Base-by-base conservation (phyloP, 768 basidiomycete genomes). In the Obba rivulosa region DNA sequence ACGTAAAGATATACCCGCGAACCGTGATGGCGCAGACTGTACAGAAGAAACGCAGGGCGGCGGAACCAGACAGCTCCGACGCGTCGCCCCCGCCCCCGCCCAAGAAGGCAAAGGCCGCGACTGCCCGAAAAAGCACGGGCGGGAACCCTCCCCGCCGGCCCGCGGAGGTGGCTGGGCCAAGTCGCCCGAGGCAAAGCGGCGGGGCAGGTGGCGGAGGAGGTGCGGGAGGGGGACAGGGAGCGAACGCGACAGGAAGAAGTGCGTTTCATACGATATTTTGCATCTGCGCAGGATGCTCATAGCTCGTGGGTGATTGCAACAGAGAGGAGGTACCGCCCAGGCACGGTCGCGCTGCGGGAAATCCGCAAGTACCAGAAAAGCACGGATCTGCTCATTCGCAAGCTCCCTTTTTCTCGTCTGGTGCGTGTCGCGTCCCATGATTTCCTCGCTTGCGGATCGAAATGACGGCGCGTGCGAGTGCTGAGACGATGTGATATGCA, bases 301-400 rank as follows among this genome's bases (percentile, higher is more conserved):
- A 13, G 28, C 13, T 22, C 17, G 36, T 1, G 21, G 34, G 43
- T 35, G 34, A 3, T 18, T 11, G 23, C 39, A 4, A 11, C 38
- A 61, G 62, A 73, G 61, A 75, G 68, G 59, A 76, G 93, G n/a
- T 97, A 79, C 69, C 79, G 91, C 52, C 93, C 93, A 0, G 93
- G 93, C 8, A 94, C 91, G 3, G 81, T 88, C 49, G 93, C 93
- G 28, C 70, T 97, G 53, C 80, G 87, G 38, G 93, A 97, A 70
- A 95, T 97, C 44, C 78, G 94, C 58, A 90, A 87, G 63, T 97
- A 96, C 66, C 93, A 97, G 65, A 91, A 89, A 65, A 87, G 83
- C 57, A 96, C 93, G 7, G 92, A 94, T 62, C 72, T 96, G 37
- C 72, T 97, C 51, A 70, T 97, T 49, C 79, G 80, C 55, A 95